Conservation (phyloP, 805 yeast species). For the Candida coleopterorum region DNA sequence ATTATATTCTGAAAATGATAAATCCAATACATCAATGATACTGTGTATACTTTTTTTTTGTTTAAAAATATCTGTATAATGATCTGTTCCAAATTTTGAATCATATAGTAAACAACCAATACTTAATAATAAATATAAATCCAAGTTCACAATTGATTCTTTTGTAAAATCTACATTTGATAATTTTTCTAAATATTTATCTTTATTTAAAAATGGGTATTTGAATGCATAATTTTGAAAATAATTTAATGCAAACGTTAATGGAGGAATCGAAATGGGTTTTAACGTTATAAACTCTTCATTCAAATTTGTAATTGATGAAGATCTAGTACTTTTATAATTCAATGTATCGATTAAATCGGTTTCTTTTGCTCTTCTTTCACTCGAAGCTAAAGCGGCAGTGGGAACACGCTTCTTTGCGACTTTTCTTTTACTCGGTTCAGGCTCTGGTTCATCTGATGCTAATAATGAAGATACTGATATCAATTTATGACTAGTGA, state of each 20-base stretch:
- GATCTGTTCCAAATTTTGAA: constrained; percentile 16
- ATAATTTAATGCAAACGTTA: constrained; percentile 28
- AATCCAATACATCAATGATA: constrained; percentile 29
- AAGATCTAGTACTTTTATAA: background rate
- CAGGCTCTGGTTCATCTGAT: constrained; percentile 8
- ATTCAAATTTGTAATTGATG: constrained; percentile 7
- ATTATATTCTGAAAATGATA: constrained; percentile 17
- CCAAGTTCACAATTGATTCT: constrained; percentile 35
- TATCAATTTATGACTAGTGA: constrained; percentile 16
- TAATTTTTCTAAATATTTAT: constrained; percentile 17
- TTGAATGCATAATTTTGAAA: constrained; percentile 33
- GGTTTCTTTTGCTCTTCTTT: constrained; percentile 6
- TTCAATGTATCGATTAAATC: constrained; percentile 5
- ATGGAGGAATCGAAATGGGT: constrained; percentile 26
- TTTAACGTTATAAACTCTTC: constrained; percentile 36
- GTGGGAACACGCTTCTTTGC: constrained; percentile 3
- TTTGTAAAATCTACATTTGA: constrained; percentile 24
- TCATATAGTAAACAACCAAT: constrained; percentile 37
- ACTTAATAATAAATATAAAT: constrained; percentile 33
- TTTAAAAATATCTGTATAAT: constrained; percentile 26
- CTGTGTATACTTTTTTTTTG: constrained; percentile 24
- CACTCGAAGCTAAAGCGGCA: constrained; percentile 5
- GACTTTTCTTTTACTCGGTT: background rate
- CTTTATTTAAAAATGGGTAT: constrained; percentile 32
- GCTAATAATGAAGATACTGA: constrained; percentile 20